Conservation (phyloP, 345 rosid species). For the Populus nigra region DNA sequence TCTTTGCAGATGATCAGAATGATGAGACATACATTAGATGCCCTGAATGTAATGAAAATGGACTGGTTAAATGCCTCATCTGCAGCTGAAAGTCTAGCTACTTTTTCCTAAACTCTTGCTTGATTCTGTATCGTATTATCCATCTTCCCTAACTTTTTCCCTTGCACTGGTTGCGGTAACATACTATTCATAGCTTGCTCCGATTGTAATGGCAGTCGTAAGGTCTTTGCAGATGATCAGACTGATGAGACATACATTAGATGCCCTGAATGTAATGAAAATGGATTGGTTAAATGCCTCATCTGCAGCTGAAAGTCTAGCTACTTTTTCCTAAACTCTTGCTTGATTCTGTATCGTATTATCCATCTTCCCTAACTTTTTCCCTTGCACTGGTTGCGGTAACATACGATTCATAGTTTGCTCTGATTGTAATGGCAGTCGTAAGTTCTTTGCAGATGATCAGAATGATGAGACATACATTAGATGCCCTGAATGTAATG, state of each 20-base stretch:
- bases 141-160: neutral
- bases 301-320: slow-evolving; percentile 46
- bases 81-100: slow-evolving; percentile 42
- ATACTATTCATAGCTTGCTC: slow-evolving; percentile 65
- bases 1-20: slow-evolving; percentile 29
- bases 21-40: slow-evolving; percentile 46
- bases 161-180: slow-evolving; percentile 51
- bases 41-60: slow-evolving; percentile 76
- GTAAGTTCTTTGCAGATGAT: slow-evolving; percentile 41
- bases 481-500: slow-evolving; percentile 70
- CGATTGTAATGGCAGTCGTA: slow-evolving; percentile 70
- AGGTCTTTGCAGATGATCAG: slow-evolving; percentile 35
- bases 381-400: slow-evolving; percentile 49
- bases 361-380: neutral
- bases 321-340: neutral
- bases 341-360: neutral
- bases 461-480: slow-evolving; percentile 27
- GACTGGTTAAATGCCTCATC: slow-evolving; percentile 61
- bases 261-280: slow-evolving; percentile 77
- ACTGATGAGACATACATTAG: slow-evolving; percentile 30
- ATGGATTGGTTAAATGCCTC: slow-evolving; percentile 72
- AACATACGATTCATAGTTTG: slow-evolving; percentile 65
- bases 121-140: neutral
- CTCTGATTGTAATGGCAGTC: slow-evolving; percentile 67
- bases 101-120: neutral